These are phyloP conservation scores for Moricandia moricandioides DNA, from an alignment of 345 rosid species.

Conservation along the genomic window DNA sequence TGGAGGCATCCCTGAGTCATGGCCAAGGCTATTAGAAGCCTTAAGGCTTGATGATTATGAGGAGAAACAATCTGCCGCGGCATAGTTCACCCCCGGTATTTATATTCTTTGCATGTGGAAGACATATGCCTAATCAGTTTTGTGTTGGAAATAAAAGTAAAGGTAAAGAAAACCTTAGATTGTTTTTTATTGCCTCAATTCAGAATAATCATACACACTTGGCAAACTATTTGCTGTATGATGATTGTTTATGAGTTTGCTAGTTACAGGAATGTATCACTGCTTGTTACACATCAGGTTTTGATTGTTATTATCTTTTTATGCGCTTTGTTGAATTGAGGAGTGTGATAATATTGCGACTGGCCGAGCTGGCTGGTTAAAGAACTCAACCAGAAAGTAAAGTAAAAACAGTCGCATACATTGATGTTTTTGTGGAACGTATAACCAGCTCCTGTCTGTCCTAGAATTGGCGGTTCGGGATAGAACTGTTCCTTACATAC, in stretches of 20 bases:
- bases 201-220: conserved; percentile 31
- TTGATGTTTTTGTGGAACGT: conserved; percentile 32
- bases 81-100: conserved; percentile 44
- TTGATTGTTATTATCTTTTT: not conserved
- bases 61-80: conserved; percentile 67
- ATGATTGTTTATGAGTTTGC: conserved; percentile 30
- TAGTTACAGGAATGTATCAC: conserved; percentile 24
- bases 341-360: conserved; percentile 45
- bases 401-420: conserved; percentile 73
- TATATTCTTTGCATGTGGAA: conserved; percentile 57
- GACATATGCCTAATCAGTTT: conserved; percentile 54
- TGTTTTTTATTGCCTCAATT: not conserved
- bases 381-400: conserved; percentile 69
- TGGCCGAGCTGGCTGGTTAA: conserved; percentile 94
- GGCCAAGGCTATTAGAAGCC: conserved; percentile 94
- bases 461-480: conserved; percentile 57
- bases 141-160: conserved; percentile 33
- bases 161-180: conserved; percentile 6
- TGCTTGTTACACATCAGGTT: not conserved
- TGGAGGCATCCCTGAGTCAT: conserved; percentile 91
- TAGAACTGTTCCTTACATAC: conserved; percentile 50
- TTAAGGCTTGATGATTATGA: conserved; percentile 77
- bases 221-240: conserved; percentile 13
- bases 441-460: conserved; percentile 72
- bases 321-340: not conserved